Percentiles rank a stretch among this genome's conserved stretches.
phyloP scores from a whole-genome alignment of 345 rosid species.

The Microcos paniculata region DNA sequence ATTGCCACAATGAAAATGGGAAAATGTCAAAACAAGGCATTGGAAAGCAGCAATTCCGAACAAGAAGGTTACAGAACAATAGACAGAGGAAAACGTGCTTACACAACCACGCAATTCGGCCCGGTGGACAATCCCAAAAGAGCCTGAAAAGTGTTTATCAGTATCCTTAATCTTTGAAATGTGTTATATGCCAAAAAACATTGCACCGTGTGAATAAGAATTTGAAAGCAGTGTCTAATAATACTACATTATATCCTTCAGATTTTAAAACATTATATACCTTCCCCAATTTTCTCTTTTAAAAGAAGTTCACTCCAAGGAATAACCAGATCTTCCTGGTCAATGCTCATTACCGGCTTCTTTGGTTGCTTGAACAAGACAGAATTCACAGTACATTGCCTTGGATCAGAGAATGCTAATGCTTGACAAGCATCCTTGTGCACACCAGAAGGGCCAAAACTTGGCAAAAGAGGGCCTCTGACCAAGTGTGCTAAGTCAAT shows the following conservation, averaged over 20 bases:
- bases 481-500: slow-evolving; percentile 6
- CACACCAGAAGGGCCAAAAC: slow-evolving; percentile 14
- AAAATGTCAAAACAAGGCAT: background rate
- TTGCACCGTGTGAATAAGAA: background rate
- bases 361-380: slow-evolving; percentile 10
- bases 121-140: slow-evolving; percentile 57
- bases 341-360: slow-evolving; percentile 17
- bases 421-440: background rate
- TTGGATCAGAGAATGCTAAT: slow-evolving; percentile 19
- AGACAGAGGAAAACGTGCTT: slow-evolving; percentile 23
- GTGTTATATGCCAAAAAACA: background rate
- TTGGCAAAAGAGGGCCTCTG: slow-evolving; percentile 14
- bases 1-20: background rate
- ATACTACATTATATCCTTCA: slow-evolving; percentile 1
- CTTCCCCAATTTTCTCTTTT: slow-evolving; percentile 54
- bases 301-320: slow-evolving; percentile 49
- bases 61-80: too few species aligned
- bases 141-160: slow-evolving; percentile 38
- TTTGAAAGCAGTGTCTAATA: background rate
- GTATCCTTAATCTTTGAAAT: slow-evolving; percentile 16
- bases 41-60: background rate
- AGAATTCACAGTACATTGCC: slow-evolving; percentile 9
- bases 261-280: slow-evolving; percentile 24
- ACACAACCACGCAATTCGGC: slow-evolving; percentile 54
- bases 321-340: slow-evolving; percentile 43